phyloP scores from a whole-genome alignment of 352 stramenopile genomes.

The Pythium dissimile region DNA sequence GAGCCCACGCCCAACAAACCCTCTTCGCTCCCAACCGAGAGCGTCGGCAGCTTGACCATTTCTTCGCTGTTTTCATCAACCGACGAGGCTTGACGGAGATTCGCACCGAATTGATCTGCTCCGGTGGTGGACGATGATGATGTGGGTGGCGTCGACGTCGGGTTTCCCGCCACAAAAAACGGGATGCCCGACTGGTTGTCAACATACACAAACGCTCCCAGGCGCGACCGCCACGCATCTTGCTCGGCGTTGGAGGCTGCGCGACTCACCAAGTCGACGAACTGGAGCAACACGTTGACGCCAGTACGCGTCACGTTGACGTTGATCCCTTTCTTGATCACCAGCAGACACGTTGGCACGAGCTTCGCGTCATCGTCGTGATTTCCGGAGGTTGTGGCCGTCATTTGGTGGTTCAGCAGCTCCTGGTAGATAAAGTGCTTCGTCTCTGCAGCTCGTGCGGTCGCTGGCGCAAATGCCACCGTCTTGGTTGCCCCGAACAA shows the following conservation, averaged over 20 bases:
- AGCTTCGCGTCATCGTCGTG: constrained; percentile 52
- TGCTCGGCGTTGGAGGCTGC: constrained; percentile 37
- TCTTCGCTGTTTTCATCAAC: constrained; percentile 22
- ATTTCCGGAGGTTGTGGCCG: constrained; percentile 1
- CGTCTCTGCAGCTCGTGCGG: constrained; percentile 60
- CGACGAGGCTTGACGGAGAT: constrained; percentile 7
- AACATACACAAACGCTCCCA: constrained; percentile 83
- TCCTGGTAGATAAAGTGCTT: constrained; percentile 87
- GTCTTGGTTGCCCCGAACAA: constrained; percentile 65
- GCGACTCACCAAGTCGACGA: constrained; percentile 72
- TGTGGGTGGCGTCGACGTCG: constrained; percentile 6
- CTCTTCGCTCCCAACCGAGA: constrained; percentile 28
- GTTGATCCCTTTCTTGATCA: constrained; percentile 79
- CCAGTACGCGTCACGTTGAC: constrained; percentile 80
- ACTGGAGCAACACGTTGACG: constrained; percentile 81
- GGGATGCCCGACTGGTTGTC: constrained; percentile 85
- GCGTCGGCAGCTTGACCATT: constrained; percentile 23
- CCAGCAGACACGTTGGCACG: constrained; percentile 66
- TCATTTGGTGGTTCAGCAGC: constrained; percentile 31
- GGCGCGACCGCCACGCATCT: constrained; percentile 32
- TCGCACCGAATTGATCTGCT: not conserved
- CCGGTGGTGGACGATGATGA: constrained; percentile 7
- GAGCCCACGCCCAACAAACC: constrained; percentile 29
- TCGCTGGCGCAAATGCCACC: constrained; percentile 60
- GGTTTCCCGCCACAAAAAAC: constrained; percentile 53